Evolutionary conservation across 495 filamentous ascomycete genomes (phyloP), one percentile per base, ranked within the genome.

Genomic region (Xylaria curta): DNA sequence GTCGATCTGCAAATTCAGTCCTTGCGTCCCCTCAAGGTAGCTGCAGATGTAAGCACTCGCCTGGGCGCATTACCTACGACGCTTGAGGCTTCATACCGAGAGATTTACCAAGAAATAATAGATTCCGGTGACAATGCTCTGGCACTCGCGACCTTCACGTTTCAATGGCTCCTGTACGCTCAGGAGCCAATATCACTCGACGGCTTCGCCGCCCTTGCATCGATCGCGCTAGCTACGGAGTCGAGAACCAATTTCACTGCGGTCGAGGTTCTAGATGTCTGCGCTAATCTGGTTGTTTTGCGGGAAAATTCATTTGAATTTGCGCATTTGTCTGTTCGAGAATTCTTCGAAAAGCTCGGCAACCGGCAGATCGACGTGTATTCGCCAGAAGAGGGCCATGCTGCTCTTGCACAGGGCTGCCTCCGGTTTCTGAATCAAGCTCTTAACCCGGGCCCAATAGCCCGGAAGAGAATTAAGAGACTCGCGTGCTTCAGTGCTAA

Each of bases 141-240:
- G 24, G 51, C n/a, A 26, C 70, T 72, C 26, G 63, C 70, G 17
- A 72, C 56, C 63, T 72, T 72, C 62, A 60, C 70, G 49, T 51
- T 67, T 49, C 60, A 60, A 44, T 72, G 70, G 70, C 70, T 67
- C 6, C 46, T 72, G 24, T 66, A 72, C 31, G 62, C 70, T 10
- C 44, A 67, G n/a, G 51, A 67, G 54, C 58, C 51, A 17, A 56
- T 72, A 26, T 31, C 63, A 28, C 28, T 60, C 47, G 26, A 59
- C 24, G 70, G 42, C 6, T 28, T 66, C 31, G 60, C 69, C 36
- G n/a, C 33, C 13, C 36, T 69, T 42, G 56, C 56, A 44, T 63
- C 65, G 19, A 12, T 36, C 31, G 17, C 46, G 49, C 33, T 51
- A 1, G 33, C 19, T 53, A 46, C 15, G 12, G 46, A 66, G 12